phyloP scores from a whole-genome alignment of 2,329 filamentous ascomycete species.

The Paramyrothecium roridum region DNA sequence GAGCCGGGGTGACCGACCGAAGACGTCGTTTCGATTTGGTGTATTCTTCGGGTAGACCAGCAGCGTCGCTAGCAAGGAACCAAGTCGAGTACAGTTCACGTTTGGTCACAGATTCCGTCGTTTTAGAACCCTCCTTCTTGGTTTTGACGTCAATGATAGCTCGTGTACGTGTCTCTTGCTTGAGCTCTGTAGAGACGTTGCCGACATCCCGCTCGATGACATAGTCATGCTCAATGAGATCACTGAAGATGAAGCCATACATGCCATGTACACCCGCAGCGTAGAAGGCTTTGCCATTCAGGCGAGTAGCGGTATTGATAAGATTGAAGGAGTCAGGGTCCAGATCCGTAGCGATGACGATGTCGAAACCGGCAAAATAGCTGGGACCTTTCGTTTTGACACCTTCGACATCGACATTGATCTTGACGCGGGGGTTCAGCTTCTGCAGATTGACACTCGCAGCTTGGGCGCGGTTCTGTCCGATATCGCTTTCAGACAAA shows the following conservation, averaged over 20 bases:
- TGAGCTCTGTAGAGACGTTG: constrained; percentile 62
- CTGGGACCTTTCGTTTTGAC: constrained; percentile 65
- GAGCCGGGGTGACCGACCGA: constrained; percentile 74
- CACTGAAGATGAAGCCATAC: constrained; percentile 93
- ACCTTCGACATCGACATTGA: constrained; percentile 67
- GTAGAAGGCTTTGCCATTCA: constrained; percentile 81
- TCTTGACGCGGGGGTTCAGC: constrained; percentile 83
- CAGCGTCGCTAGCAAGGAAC: constrained; percentile 75
- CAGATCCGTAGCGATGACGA: constrained; percentile 88
- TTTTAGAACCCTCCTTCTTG: constrained; percentile 65
- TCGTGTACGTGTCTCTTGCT: constrained; percentile 73
- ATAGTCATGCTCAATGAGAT: constrained; percentile 87
- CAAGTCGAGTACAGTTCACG: constrained; percentile 87
- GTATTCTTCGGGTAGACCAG: constrained; percentile 68
- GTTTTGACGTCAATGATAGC: constrained; percentile 69
- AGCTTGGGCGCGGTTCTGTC: constrained; percentile 81
- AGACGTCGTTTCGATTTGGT: constrained; percentile 63
- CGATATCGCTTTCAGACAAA: constrained; percentile 65
- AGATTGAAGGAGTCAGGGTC: constrained; percentile 69
- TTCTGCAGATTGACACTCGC: constrained; percentile 74
- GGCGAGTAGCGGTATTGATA: constrained; percentile 82
- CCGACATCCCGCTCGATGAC: constrained; percentile 81
- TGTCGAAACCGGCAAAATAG: constrained; percentile 77
- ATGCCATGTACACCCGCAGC: constrained; percentile 83
- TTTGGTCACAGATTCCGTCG: constrained; percentile 85